Conservation (phyloP, 2,329 filamentous ascomycete species). For the Fusarium mangiferae region DNA sequence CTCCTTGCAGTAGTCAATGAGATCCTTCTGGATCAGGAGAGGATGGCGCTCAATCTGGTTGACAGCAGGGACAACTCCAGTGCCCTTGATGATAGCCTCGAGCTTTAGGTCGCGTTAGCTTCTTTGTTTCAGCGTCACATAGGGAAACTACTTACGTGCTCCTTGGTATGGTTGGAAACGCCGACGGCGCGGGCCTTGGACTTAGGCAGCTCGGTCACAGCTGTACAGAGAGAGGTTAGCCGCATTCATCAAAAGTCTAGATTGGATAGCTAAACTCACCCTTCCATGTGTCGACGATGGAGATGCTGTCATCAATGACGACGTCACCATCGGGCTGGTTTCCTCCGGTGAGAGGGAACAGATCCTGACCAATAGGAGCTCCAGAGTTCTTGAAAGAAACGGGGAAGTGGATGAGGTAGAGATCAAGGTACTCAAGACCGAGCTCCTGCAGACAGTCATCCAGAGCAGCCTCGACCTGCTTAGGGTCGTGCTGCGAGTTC, state of each 20-base stretch:
- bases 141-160: background rate
- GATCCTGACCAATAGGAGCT: background rate
- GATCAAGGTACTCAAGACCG: background rate
- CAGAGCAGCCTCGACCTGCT: background rate
- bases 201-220: background rate
- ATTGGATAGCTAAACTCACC: background rate
- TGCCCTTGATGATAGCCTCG: background rate
- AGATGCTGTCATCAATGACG: background rate
- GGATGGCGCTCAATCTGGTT: background rate
- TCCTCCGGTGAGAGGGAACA: background rate
- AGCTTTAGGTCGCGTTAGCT: background rate
- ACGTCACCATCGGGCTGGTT: background rate
- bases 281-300: background rate
- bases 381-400: background rate
- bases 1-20: background rate
- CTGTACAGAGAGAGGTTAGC: background rate
- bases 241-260: rapidly evolving
- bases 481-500: background rate
- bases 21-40: background rate
- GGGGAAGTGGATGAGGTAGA: background rate
- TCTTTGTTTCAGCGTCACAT: rapidly evolving
- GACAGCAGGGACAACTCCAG: background rate
- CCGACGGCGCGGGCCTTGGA: background rate
- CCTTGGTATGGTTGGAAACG: background rate
- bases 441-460: background rate